Conservation (phyloP, 768 basidiomycete genomes). For the Royoungia palumana region DNA sequence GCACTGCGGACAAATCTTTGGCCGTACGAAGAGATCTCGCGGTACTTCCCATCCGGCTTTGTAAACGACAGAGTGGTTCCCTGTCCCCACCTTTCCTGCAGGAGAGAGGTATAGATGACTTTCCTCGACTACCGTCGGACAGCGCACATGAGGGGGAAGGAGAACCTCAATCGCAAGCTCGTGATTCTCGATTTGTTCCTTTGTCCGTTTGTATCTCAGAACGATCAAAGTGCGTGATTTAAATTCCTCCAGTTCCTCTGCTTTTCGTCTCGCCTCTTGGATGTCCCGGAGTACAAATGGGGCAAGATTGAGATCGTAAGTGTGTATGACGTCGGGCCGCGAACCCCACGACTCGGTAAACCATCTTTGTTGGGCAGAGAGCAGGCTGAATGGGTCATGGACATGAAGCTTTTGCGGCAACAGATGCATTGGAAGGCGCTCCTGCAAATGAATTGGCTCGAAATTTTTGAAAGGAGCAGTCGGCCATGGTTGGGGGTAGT, state of each 20-base stretch:
- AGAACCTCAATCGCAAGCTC: slow-evolving; percentile 31
- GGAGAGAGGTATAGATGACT: slow-evolving; percentile 51
- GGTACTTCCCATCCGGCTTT: slow-evolving; percentile 53
- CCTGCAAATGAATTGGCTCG: slow-evolving; percentile 28
- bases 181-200: slow-evolving; percentile 20
- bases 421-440: slow-evolving; percentile 32
- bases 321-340: slow-evolving; percentile 29
- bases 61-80: slow-evolving; percentile 54
- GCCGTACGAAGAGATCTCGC: slow-evolving; percentile 34
- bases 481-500: slow-evolving; percentile 44
- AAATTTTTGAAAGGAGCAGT: slow-evolving; percentile 33
- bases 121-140: slow-evolving; percentile 27
- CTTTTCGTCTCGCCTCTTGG: slow-evolving; percentile 5
- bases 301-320: slow-evolving; percentile 27
- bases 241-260: slow-evolving; percentile 9
- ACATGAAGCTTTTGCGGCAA: slow-evolving; percentile 42
- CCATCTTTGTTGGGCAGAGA: slow-evolving; percentile 13
- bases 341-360: slow-evolving; percentile 25
- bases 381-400: slow-evolving; percentile 41
- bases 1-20: slow-evolving; percentile 39
- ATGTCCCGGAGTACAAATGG: not conserved
- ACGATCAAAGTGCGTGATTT: slow-evolving; percentile 19
- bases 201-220: slow-evolving; percentile 17
- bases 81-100: slow-evolving; percentile 35
- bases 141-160: slow-evolving; percentile 24